Conservation (phyloP, 2,329 filamentous ascomycete genomes). For the Diaporthe humulicola region DNA sequence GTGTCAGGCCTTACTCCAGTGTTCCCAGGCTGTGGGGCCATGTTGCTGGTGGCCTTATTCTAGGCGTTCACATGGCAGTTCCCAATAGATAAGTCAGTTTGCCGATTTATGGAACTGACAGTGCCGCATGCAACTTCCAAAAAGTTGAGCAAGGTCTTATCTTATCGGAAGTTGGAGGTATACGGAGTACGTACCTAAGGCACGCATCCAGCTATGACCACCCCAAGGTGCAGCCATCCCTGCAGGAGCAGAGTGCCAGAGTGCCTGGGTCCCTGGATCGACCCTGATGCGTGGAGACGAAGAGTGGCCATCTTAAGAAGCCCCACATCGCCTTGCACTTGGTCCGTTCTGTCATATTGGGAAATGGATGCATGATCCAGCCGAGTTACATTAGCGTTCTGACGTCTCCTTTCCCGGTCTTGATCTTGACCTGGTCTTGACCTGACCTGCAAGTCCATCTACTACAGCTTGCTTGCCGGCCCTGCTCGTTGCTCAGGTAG, state of each 20-base stretch:
- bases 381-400: conserved; percentile 13
- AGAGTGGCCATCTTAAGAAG: conserved; percentile 7
- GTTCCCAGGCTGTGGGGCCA: conserved; percentile 42
- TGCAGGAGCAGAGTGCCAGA: not conserved
- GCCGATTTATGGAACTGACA: not conserved
- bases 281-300: conserved; percentile 13
- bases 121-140: not conserved
- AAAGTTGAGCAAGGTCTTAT: conserved; percentile 28
- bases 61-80: not conserved
- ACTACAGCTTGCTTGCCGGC: not conserved
- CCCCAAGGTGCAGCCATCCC: not conserved
- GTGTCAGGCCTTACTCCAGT: conserved; percentile 36
- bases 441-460: not conserved
- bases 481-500: not conserved
- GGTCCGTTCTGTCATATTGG: not conserved
- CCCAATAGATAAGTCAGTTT: not conserved
- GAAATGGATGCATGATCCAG: not conserved
- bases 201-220: not conserved
- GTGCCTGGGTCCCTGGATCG: not conserved
- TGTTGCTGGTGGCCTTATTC: conserved; percentile 14
- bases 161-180: conserved; percentile 22
- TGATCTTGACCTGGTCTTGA: conserved; percentile 1
- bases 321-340: conserved; percentile 9
- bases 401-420: conserved; percentile 6
- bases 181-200: not conserved